These are phyloP conservation scores for Gloeopeniophorella convolvens DNA, from an alignment of 768 basidiomycete species.

Conservation along the genomic window DNA sequence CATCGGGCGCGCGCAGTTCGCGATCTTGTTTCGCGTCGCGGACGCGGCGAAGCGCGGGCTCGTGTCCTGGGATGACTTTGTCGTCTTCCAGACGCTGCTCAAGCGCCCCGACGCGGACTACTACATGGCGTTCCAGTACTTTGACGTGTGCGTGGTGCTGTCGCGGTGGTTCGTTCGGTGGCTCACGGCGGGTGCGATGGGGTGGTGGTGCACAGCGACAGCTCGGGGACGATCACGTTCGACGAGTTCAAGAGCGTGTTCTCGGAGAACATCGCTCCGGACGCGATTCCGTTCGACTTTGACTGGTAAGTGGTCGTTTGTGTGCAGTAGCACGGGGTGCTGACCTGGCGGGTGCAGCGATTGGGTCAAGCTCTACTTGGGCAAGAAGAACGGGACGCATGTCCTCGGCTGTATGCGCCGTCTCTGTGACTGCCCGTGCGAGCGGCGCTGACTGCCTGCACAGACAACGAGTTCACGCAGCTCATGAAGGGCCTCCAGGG, in stretches of 20 bases:
- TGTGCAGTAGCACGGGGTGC: not conserved
- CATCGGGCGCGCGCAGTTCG: conserved; percentile 84
- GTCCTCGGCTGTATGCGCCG: conserved; percentile 75
- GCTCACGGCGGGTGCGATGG: not conserved
- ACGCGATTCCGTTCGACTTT: conserved; percentile 91
- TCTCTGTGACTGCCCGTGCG: not conserved
- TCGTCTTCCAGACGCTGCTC: conserved; percentile 87
- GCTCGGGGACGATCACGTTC: conserved; percentile 87
- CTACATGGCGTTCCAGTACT: conserved; percentile 94
- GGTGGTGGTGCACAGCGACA: conserved; percentile 48
- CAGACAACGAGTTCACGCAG: conserved; percentile 96
- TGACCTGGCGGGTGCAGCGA: conserved; percentile 43
- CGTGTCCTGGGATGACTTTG: conserved; percentile 93
- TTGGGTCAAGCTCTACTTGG: conserved; percentile 95
- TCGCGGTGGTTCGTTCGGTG: conserved; percentile 4
- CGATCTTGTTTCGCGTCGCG: conserved; percentile 84
- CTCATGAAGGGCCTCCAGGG: conserved; percentile 98
- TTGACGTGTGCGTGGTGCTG: conserved; percentile 63
- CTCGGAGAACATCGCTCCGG: conserved; percentile 66
- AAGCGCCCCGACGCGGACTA: conserved; percentile 96
- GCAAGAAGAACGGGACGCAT: conserved; percentile 85
- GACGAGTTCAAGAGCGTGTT: conserved; percentile 95
- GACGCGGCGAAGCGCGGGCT: conserved; percentile 70
- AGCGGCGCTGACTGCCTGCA: conserved; percentile 14
- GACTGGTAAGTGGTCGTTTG: conserved; percentile 55